These are phyloP conservation scores for Hirschfeldia incana DNA, from an alignment of 345 rosid genomes.

Conservation along the genomic window DNA sequence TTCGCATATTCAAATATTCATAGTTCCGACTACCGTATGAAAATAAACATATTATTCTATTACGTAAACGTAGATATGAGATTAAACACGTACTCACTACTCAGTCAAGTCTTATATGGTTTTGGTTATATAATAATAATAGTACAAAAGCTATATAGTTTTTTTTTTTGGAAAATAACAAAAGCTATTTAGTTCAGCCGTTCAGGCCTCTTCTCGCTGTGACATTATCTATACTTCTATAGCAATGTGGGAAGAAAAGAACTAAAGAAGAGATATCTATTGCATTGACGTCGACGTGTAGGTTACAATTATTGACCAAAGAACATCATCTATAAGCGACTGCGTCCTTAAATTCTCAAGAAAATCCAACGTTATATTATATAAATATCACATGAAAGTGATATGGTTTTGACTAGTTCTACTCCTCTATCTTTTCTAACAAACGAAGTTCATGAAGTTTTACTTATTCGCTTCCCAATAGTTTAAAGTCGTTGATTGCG, in stretches of 20 bases:
- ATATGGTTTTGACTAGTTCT: slow-evolving; percentile 30
- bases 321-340: slow-evolving; percentile 26
- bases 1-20: neutral
- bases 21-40: neutral
- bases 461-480: slow-evolving; percentile 10
- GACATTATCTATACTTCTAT: neutral
- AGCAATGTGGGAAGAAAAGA: slow-evolving; percentile 8
- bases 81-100: neutral
- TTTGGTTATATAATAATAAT: neutral
- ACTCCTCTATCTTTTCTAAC: slow-evolving; percentile 23
- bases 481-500: slow-evolving; percentile 17
- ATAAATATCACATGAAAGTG: slow-evolving; percentile 11
- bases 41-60: neutral
- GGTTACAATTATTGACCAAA: slow-evolving; percentile 35
- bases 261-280: neutral
- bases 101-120: slow-evolving; percentile 2
- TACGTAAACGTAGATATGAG: neutral
- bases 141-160: neutral
- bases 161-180: too few species aligned
- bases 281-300: slow-evolving; percentile 35
- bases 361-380: slow-evolving; percentile 22
- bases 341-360: slow-evolving; percentile 28
- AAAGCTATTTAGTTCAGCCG: too few species aligned
- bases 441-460: neutral
- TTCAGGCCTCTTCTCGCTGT: neutral